Conservation (phyloP, 495 filamentous ascomycete genomes). For the Schizothecium vesticola region DNA sequence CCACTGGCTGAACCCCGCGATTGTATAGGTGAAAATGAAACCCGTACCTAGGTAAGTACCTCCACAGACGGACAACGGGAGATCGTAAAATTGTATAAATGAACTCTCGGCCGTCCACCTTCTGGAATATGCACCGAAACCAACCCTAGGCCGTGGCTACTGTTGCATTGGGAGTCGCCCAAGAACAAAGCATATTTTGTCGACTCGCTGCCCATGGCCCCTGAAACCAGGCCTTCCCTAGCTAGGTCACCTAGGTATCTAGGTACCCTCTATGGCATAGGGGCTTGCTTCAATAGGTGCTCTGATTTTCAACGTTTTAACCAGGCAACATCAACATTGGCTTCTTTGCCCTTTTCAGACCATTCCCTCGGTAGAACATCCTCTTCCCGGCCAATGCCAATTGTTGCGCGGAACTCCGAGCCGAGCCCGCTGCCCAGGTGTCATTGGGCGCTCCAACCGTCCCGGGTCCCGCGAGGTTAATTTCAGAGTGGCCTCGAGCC, state of each 20-base stretch:
- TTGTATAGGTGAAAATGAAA: neutral
- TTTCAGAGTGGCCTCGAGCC: neutral
- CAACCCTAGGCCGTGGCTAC: neutral
- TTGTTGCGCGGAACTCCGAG: neutral
- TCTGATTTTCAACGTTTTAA: neutral
- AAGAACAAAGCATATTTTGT: neutral
- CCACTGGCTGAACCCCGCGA: neutral
- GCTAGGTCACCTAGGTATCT: too few relatives aligned
- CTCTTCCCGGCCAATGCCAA: neutral
- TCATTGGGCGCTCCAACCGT: neutral
- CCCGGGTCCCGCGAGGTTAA: neutral
- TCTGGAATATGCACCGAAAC: neutral
- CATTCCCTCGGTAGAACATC: neutral
- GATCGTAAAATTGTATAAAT: neutral
- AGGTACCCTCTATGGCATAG: neutral
- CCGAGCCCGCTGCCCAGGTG: neutral
- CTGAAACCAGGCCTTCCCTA: neutral
- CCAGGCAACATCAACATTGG: neutral
- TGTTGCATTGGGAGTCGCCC: neutral
- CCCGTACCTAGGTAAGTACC: neutral
- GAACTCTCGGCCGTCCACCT: neutral
- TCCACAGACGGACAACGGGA: neutral
- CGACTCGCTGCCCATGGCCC: neutral
- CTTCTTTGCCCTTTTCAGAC: neutral
- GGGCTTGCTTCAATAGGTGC: neutral